Conservation (phyloP, 2,329 filamentous ascomycete species). For the Chrysosporium queenslandicum region DNA sequence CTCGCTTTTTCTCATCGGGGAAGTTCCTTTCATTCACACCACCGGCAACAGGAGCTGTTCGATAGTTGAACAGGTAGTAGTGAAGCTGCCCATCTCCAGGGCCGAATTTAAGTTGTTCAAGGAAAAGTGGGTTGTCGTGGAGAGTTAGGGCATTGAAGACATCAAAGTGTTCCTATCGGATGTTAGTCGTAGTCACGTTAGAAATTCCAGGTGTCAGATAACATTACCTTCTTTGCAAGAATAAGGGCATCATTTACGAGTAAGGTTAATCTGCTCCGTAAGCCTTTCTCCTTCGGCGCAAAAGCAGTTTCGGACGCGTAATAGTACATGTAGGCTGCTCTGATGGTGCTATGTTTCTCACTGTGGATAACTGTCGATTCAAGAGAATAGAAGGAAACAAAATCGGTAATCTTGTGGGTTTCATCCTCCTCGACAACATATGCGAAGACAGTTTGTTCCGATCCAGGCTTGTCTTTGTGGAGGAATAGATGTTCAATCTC, state of each 20-base stretch:
- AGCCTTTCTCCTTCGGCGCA: constrained; percentile 41
- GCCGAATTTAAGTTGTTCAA: constrained; percentile 89
- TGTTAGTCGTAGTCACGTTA: not conserved
- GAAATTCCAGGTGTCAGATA: constrained; percentile 6
- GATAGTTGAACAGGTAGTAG: constrained; percentile 97
- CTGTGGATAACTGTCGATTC: constrained; percentile 86
- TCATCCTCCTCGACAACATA: constrained; percentile 73
- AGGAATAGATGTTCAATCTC: constrained; percentile 86
- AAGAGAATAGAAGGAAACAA: constrained; percentile 92
- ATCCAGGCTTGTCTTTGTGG: constrained; percentile 52
- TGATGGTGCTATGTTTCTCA: constrained; percentile 65
- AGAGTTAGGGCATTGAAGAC: constrained; percentile 94
- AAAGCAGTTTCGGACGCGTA: constrained; percentile 81
- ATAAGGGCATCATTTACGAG: constrained; percentile 79
- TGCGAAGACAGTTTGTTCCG: constrained; percentile 81
- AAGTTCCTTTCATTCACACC: constrained; percentile 72
- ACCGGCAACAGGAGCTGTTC: constrained; percentile 71
- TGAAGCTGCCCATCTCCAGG: constrained; percentile 89
- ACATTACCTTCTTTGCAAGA: constrained; percentile 61
- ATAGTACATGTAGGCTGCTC: constrained; percentile 93
- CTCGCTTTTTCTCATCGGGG: constrained; percentile 65
- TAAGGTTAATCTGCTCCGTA: constrained; percentile 70
- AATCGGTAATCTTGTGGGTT: constrained; percentile 80
- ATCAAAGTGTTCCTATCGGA: constrained; percentile 60
- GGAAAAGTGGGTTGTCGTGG: constrained; percentile 87